Percentiles rank a stretch among this genome's conserved stretches.
Conservation (phyloP, 169 alveolate genomes). For the Cryptosporidium xiaoi region DNA sequence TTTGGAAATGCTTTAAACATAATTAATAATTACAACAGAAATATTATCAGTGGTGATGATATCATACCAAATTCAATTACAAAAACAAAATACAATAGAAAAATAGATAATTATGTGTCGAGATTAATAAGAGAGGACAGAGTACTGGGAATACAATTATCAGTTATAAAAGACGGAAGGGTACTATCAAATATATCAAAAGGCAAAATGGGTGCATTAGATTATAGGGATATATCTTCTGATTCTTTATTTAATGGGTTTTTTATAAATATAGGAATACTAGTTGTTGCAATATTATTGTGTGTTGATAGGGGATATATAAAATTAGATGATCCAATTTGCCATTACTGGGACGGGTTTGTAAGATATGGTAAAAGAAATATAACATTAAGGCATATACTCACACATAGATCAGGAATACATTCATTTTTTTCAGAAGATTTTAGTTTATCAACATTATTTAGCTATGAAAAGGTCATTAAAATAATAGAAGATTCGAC, state of each 20-base stretch:
- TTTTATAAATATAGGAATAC: constrained; percentile 70
- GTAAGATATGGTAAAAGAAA: constrained; percentile 78
- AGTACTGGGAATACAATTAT: constrained; percentile 78
- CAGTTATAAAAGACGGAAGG: constrained; percentile 76
- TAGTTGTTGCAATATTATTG: constrained; percentile 78
- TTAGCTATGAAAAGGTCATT: constrained; percentile 73
- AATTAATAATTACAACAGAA: background rate
- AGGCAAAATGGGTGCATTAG: constrained; percentile 78
- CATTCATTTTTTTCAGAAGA: constrained; percentile 78
- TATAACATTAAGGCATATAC: constrained; percentile 77
- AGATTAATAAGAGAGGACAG: constrained; percentile 1
- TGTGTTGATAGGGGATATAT: constrained; percentile 76
- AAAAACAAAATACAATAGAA: constrained; percentile 20
- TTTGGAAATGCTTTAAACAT: background rate
- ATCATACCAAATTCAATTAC: background rate
- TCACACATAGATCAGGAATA: constrained; percentile 77
- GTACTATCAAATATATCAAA: constrained; percentile 70
- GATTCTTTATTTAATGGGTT: constrained; percentile 45
- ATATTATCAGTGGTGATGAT: background rate
- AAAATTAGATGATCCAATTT: constrained; percentile 76
- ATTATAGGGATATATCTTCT: constrained; percentile 5
- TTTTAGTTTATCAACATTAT: constrained; percentile 72
- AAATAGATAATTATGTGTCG: constrained; percentile 4
- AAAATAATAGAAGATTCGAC: constrained; percentile 77
- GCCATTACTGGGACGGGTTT: constrained; percentile 81